A percentile compares a stretch with the other conserved stretches of the same genome.
phyloP scores from a whole-genome alignment of 257 asterid genomes.

The Marsdenia floribunda region DNA sequence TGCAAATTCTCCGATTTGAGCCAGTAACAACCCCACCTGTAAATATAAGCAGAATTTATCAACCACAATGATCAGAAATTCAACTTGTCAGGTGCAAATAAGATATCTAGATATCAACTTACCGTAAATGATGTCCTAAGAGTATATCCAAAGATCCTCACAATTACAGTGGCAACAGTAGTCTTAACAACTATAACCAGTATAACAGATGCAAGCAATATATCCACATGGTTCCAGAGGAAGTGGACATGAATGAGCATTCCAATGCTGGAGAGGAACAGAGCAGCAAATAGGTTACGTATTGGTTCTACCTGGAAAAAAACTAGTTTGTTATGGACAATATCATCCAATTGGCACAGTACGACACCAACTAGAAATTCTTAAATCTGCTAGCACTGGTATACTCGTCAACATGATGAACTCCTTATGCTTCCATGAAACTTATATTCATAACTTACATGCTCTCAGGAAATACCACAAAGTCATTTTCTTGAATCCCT shows the following conservation, averaged over 20 bases:
- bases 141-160: constrained; percentile 76
- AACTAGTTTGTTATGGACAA: constrained; percentile 5
- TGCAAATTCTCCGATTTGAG: constrained; percentile 97
- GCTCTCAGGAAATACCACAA: background rate
- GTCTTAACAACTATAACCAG: constrained; percentile 81
- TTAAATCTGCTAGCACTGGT: background rate
- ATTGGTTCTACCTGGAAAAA: constrained; percentile 86
- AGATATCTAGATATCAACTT: constrained; percentile 31
- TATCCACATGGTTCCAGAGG: constrained; percentile 96
- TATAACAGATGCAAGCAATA: constrained; percentile 88
- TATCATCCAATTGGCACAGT: background rate
- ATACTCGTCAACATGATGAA: background rate
- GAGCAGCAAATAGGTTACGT: constrained; percentile 95
- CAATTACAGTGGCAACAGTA: constrained; percentile 55
- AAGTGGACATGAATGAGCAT: constrained; percentile 93
- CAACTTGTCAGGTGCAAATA: constrained; percentile 8
- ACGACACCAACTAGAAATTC: background rate
- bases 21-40: constrained; percentile 85
- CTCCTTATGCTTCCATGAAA: background rate
- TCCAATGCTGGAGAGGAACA: constrained; percentile 92
- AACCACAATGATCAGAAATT: constrained; percentile 5
- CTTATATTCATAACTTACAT: background rate
- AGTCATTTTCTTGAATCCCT: background rate
- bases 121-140: constrained; percentile 66
- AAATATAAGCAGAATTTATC: constrained; percentile 13